Evolutionary conservation across 208 protist species (phyloP), one percentile per base, ranked within the genome.

Genomic region (Crithidia brevicula): DNA sequence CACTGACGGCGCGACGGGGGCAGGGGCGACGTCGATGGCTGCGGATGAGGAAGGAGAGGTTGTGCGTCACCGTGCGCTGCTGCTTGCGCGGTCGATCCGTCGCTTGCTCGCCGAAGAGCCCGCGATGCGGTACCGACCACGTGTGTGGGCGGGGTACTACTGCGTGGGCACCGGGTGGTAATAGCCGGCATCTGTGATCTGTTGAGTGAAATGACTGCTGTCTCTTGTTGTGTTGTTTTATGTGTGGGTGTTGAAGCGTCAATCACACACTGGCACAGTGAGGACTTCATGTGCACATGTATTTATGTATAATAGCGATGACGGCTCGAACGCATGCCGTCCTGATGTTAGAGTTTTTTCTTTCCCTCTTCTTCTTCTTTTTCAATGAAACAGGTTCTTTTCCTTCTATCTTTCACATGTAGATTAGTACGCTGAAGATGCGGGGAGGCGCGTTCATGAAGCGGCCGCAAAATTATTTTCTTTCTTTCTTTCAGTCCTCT

Each of bases 141-240:
- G 87, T 18, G 45, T 64, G 18, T 96, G 92, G 89, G 89, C 89
- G 2, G 92, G 86, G 1, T 96, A 94, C 79, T 92, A 84, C 72
- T 91, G 87, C 67, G 63, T 96, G 22, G 91, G 91, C 16, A 77
- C 80, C 22, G 88, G 88, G 2, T 77, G 71, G 71, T 80, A 77
- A 16, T 43, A n/a, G 11, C n/a, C n/a, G n/a, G n/a, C n/a, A n/a
- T n/a, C n/a, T n/a, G n/a, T n/a, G n/a, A n/a, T n/a, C n/a, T n/a
- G n/a, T n/a, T n/a, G n/a, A n/a, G n/a, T n/a, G n/a, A n/a, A n/a
- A n/a, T n/a, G n/a, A n/a, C n/a, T n/a, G n/a, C n/a, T n/a, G n/a
- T n/a, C n/a, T n/a, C n/a, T n/a, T n/a, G n/a, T n/a, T n/a, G n/a
- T n/a, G n/a, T n/a, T n/a, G n/a, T n/a, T n/a, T n/a, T n/a, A n/a